Conservation (phyloP, 441 rosid species). For the Corymbia calophylla region DNA sequence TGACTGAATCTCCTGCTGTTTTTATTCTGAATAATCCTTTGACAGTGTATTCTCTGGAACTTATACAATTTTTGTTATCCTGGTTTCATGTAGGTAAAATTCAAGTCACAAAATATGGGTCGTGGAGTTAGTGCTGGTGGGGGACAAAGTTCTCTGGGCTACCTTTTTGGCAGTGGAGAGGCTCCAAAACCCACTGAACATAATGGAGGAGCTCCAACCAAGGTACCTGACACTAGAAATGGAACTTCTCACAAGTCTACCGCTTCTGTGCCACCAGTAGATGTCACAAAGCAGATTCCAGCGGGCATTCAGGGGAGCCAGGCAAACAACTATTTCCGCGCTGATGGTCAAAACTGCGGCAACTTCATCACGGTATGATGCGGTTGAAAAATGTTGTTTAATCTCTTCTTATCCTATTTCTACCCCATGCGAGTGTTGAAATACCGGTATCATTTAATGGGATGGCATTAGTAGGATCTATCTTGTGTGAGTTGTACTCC, state of each 20-base stretch:
- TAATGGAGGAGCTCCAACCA: slow-evolving; percentile 16
- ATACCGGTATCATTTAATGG: neutral
- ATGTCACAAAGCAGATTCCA: slow-evolving; percentile 25
- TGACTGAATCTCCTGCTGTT: neutral
- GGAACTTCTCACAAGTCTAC: slow-evolving; percentile 13
- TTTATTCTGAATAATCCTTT: neutral
- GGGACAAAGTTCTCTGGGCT: slow-evolving; percentile 63
- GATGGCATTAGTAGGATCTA: neutral
- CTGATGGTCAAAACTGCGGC: slow-evolving; percentile 44
- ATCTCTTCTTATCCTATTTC: neutral
- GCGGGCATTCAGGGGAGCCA: slow-evolving; percentile 38
- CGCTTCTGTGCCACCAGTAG: slow-evolving; percentile 8
- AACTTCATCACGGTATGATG: slow-evolving; percentile 45
- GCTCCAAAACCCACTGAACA: slow-evolving; percentile 26
- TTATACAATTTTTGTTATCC: neutral
- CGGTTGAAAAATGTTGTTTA: neutral
- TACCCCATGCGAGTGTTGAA: neutral
- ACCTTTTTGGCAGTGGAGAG: slow-evolving; percentile 55
- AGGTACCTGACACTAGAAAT: slow-evolving; percentile 6
- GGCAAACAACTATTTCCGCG: slow-evolving; percentile 36
- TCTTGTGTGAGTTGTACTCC: neutral
- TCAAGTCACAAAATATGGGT: slow-evolving; percentile 29
- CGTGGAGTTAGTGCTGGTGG: slow-evolving; percentile 66
- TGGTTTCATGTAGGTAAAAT: neutral
- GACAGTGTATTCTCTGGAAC: neutral